These are phyloP conservation scores for Dactylonectria macrodidyma DNA, from an alignment of 2,329 filamentous ascomycete species.

Conservation along the genomic window DNA sequence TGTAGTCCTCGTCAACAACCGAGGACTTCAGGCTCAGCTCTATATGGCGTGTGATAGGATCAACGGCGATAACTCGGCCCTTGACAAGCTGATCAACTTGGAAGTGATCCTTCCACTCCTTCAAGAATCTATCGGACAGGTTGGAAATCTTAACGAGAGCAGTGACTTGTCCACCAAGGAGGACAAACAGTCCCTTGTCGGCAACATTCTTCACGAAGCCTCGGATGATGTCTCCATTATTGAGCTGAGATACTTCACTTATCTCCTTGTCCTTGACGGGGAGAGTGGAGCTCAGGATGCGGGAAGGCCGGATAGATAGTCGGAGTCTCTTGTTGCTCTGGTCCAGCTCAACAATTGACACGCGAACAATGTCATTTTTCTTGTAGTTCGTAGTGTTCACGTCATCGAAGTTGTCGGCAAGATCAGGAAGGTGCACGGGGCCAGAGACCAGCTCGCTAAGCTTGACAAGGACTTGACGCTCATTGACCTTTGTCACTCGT, in stretches of 20 bases:
- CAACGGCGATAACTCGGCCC: conserved; percentile 84
- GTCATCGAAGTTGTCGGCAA: conserved; percentile 88
- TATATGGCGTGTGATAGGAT: conserved; percentile 77
- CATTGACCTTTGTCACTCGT: conserved; percentile 87
- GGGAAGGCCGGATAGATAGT: conserved; percentile 88
- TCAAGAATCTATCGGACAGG: conserved; percentile 90
- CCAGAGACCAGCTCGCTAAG: conserved; percentile 86
- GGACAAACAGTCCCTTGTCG: conserved; percentile 90
- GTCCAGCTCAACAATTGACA: conserved; percentile 88
- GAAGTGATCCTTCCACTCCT: conserved; percentile 95
- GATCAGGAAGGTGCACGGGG: conserved; percentile 84
- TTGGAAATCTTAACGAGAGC: conserved; percentile 90
- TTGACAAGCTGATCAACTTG: conserved; percentile 92
- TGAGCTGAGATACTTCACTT: conserved; percentile 77
- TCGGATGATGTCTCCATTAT: conserved; percentile 83
- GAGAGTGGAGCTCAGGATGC: conserved; percentile 88
- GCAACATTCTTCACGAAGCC: conserved; percentile 94
- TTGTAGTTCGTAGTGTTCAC: conserved; percentile 81
- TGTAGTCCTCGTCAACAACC: conserved; percentile 84
- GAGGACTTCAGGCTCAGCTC: conserved; percentile 92
- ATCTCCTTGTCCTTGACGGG: conserved; percentile 88
- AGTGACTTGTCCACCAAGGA: conserved; percentile 84
- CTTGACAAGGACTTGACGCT: conserved; percentile 87
- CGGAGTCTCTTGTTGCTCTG: conserved; percentile 86
- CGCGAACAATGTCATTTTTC: conserved; percentile 89